Conservation (phyloP, 257 asterid genomes). For the Marsdenia floribunda region DNA sequence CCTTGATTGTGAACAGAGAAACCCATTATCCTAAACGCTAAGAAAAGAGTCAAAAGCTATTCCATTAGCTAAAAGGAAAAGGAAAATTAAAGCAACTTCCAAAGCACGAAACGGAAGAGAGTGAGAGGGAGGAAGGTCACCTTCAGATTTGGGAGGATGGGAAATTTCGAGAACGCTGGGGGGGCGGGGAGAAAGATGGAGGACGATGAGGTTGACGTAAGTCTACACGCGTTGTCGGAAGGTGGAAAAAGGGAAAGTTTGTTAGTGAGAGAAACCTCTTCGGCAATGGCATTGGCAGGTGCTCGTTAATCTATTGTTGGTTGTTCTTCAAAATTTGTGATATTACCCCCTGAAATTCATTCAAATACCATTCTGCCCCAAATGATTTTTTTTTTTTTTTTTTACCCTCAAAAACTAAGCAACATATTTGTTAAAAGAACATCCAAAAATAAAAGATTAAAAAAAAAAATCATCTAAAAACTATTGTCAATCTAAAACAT, state of each 20-base stretch:
- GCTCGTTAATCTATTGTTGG: conserved; percentile 13
- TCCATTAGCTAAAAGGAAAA: not conserved
- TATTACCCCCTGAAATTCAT: not conserved
- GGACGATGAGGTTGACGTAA: conserved; percentile 19
- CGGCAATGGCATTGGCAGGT: conserved; percentile 11
- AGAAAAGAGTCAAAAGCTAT: conserved; percentile 3
- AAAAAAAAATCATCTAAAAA: too few relatives aligned
- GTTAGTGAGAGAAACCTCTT: not conserved
- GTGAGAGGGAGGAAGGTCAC: not conserved
- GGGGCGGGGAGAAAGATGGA: not conserved
- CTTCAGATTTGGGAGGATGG: conserved; percentile 7
- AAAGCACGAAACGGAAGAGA: not conserved
- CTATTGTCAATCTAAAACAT: too few relatives aligned
- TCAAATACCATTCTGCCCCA: not conserved
- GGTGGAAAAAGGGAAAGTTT: conserved; percentile 6
- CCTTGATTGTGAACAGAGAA: not conserved
- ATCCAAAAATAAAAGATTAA: too few relatives aligned
- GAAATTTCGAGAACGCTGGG: not conserved
- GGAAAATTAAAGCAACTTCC: not conserved
- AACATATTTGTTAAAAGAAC: too few relatives aligned
- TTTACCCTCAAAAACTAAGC: too few relatives aligned
- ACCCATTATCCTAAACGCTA: conserved; percentile 1
- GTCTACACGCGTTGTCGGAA: conserved; percentile 22
- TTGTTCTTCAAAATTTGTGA: not conserved
- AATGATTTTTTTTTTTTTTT: not conserved